These are phyloP conservation scores for Cyberlindnera mississippiensis DNA, from an alignment of 805 yeast species.

Conservation along the genomic window DNA sequence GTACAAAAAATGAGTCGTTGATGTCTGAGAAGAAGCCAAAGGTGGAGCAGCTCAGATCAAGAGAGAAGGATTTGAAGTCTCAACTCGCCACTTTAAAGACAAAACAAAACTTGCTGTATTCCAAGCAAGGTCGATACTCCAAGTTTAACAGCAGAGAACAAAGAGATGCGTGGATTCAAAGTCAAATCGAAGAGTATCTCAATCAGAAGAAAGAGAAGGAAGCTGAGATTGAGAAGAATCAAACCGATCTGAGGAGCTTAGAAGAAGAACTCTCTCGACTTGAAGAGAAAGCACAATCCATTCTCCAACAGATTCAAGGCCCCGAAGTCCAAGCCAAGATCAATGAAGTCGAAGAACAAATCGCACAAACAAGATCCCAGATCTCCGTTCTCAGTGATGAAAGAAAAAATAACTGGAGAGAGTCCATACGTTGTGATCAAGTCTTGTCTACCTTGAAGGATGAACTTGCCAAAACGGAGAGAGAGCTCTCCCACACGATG, in stretches of 20 bases:
- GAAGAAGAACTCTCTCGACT: conserved; percentile 22
- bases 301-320: conserved; percentile 37
- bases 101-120: conserved; percentile 54
- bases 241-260: conserved; percentile 8
- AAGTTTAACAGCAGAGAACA: conserved; percentile 52
- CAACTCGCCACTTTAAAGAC: conserved; percentile 41
- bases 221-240: conserved; percentile 26
- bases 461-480: conserved; percentile 54
- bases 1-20: conserved; percentile 33
- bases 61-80: conserved; percentile 39
- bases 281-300: conserved; percentile 30
- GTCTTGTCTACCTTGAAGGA: conserved; percentile 49
- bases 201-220: conserved; percentile 20
- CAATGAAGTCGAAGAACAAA: conserved; percentile 10
- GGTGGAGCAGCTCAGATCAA: conserved; percentile 34
- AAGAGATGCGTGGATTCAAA: conserved; percentile 62
- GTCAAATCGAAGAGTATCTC: conserved; percentile 42
- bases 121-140: conserved; percentile 68
- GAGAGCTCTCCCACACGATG: conserved; percentile 67
- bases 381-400: conserved; percentile 52
- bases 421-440: conserved; percentile 63
- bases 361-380: conserved; percentile 36
- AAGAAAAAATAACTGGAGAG: conserved; percentile 74
- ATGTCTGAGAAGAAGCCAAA: conserved; percentile 38
- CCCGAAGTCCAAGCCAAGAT: conserved; percentile 29